A percentile compares a stretch with the other conserved stretches of the same genome.
phyloP scores from a whole-genome alignment of 331 rosid genomes.

The Malus hybrid region DNA sequence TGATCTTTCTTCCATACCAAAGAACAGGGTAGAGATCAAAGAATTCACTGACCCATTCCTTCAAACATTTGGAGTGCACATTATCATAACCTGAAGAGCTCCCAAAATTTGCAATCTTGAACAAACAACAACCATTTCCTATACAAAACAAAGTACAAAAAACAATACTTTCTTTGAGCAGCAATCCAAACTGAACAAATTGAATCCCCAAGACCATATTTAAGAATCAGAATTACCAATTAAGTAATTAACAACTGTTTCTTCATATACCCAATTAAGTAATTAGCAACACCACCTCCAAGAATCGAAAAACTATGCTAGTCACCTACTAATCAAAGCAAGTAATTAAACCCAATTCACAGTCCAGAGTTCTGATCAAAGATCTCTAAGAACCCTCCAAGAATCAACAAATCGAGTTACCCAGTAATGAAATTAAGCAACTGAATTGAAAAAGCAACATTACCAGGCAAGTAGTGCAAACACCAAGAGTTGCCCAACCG shows the following conservation, averaged over 20 bases:
- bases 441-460: background rate
- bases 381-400: background rate
- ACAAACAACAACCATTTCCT: background rate
- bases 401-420: background rate
- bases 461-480: slow-evolving; percentile 12
- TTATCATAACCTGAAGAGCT: too few species aligned
- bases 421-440: background rate
- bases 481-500: slow-evolving; percentile 2
- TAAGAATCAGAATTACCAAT: background rate
- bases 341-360: background rate
- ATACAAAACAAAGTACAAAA: background rate
- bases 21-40: too few species aligned
- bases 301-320: background rate
- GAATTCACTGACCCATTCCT: too few species aligned
- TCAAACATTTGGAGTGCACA: too few species aligned
- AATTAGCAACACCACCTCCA: background rate
- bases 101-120: too few species aligned
- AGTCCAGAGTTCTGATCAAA: too few species aligned
- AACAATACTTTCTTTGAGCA: too few species aligned
- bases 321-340: too few species aligned
- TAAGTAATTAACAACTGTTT: background rate
- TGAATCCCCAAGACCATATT: too few species aligned
- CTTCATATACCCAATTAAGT: background rate
- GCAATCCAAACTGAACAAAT: background rate
- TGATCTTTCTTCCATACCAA: too few species aligned